Percentiles rank a stretch among this genome's conserved stretches.
phyloP scores from a whole-genome alignment of 345 rosid genomes.

The Clausena lansium region DNA sequence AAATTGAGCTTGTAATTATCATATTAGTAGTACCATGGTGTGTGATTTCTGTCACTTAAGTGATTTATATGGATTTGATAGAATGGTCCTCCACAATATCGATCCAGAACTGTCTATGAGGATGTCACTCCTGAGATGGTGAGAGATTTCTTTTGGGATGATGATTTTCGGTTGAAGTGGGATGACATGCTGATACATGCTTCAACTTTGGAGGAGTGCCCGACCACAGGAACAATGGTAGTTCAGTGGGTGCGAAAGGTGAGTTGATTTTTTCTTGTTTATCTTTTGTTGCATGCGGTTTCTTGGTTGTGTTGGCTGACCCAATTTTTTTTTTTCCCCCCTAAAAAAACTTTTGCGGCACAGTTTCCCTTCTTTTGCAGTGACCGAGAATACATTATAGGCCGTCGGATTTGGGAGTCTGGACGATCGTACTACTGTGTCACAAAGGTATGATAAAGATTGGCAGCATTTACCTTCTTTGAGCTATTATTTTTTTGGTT shows the following conservation, averaged over 20 bases:
- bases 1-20: not conserved
- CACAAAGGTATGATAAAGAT: conserved; percentile 61
- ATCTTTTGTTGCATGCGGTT: conserved; percentile 7
- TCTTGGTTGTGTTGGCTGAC: conserved; percentile 8
- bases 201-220: conserved; percentile 63
- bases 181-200: conserved; percentile 81
- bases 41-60: not conserved
- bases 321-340: not conserved
- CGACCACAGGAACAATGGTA: conserved; percentile 69
- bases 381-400: conserved; percentile 88
- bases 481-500: not conserved
- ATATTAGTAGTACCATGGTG: not conserved
- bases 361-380: conserved; percentile 99
- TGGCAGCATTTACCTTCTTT: not conserved
- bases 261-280: conserved; percentile 4
- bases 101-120: conserved; percentile 81
- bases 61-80: conserved; percentile 32
- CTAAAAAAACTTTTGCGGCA: conserved; percentile 9
- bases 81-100: conserved; percentile 91
- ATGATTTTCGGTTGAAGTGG: conserved; percentile 77
- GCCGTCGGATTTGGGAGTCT: conserved; percentile 94
- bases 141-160: conserved; percentile 99
- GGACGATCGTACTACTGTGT: conserved; percentile 76
- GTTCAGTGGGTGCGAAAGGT: conserved; percentile 98
- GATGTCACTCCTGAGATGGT: conserved; percentile 84